Evolutionary conservation across 2,329 filamentous ascomycete species (phyloP).

Genomic region (Trichothecium sympodiale): DNA sequence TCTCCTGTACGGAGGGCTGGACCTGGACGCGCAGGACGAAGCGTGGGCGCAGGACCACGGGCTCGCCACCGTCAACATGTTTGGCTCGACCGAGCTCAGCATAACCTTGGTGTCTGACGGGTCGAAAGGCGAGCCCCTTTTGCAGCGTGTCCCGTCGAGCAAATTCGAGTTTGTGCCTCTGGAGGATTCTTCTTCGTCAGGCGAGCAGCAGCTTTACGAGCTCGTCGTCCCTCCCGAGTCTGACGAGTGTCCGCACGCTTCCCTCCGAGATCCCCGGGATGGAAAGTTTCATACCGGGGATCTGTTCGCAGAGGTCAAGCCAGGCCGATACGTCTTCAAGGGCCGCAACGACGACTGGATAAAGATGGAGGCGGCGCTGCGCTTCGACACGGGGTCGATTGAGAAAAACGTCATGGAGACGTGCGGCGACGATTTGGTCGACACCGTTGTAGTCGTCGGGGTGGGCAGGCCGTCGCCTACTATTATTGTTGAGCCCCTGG

Average conservation of each 20-base stretch:
- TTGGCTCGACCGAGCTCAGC: no score
- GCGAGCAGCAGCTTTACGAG: constrained; percentile 6
- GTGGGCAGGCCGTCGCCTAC: no score
- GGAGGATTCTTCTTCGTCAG: neutral
- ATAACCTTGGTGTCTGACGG: no score
- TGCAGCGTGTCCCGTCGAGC: no score
- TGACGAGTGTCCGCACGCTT: constrained; percentile 7
- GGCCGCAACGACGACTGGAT: constrained; percentile 14
- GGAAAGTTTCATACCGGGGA: constrained; percentile 14
- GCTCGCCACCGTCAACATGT: no score
- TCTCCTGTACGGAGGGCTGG: constrained; percentile 4
- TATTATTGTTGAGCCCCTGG: no score
- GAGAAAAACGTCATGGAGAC: constrained; percentile 8
- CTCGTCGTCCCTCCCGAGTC: constrained; percentile 6
- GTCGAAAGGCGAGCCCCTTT: no score
- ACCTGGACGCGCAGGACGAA: constrained; percentile 4
- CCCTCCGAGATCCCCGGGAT: constrained; percentile 3
- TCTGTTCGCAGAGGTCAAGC: constrained; percentile 10
- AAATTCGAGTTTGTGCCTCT: constrained; percentile 7
- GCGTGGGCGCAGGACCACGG: constrained; percentile 5
- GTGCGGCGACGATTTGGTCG: no score
- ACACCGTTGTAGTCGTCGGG: no score
- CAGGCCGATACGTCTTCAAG: constrained; percentile 8
- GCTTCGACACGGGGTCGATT: constrained; percentile 11
- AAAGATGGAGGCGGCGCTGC: constrained; percentile 11